phyloP scores from a whole-genome alignment of 176 grass and related monocot species.

The Oryza glumipatula region DNA sequence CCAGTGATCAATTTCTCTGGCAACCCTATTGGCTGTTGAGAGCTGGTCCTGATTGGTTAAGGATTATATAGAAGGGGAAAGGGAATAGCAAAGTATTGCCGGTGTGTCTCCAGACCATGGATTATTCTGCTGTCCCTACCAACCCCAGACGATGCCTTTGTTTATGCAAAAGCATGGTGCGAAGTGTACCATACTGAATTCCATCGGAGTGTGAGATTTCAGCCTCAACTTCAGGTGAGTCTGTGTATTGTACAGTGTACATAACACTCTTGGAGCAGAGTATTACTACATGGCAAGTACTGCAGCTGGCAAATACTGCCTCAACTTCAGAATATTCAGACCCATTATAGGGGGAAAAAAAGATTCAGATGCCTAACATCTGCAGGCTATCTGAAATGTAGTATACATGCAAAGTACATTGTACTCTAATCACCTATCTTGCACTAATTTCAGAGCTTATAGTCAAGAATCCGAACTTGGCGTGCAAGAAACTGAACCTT shows the following conservation, averaged over 20 bases:
- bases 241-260: background rate
- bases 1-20: slow-evolving; percentile 24
- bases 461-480: slow-evolving; percentile 25
- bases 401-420: background rate
- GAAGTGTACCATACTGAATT: slow-evolving; percentile 8
- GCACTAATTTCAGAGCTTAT: background rate
- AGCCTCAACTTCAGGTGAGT: slow-evolving; percentile 21
- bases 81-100: slow-evolving; percentile 25
- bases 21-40: slow-evolving; percentile 28
- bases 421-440: background rate
- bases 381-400: background rate
- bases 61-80: slow-evolving; percentile 28
- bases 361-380: slow-evolving; percentile 3
- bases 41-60: slow-evolving; percentile 36
- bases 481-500: background rate
- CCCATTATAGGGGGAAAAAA: background rate
- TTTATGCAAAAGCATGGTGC: slow-evolving; percentile 17
- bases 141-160: slow-evolving; percentile 17
- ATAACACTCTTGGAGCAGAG: background rate
- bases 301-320: background rate
- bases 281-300: background rate
- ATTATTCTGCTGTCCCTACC: slow-evolving; percentile 45
- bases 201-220: slow-evolving; percentile 14
- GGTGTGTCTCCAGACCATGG: slow-evolving; percentile 40
- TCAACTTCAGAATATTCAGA: background rate